Conservation (phyloP, 73 alveolate genomes). For the Paramecium pentaurelia region DNA sequence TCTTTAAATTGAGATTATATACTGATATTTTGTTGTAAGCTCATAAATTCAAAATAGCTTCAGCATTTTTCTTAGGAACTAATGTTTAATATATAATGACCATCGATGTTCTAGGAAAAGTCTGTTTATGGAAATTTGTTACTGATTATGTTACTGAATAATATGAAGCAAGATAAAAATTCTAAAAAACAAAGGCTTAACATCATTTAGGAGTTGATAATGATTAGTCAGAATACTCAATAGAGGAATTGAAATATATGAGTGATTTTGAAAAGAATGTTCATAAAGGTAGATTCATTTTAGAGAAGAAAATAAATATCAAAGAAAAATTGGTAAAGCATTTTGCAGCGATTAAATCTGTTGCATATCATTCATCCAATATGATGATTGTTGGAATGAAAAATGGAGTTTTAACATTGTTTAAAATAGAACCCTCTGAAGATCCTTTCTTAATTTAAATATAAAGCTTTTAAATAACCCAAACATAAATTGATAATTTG, state of each 20-base stretch:
- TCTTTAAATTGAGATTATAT: conserved; percentile 82
- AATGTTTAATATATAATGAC: conserved; percentile 71
- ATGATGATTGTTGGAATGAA: conserved; percentile 82
- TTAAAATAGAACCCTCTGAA: conserved; percentile 65
- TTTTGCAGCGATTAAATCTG: conserved; percentile 69
- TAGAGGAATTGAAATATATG: conserved; percentile 38
- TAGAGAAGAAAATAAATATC: conserved; percentile 88
- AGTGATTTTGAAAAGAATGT: conserved; percentile 36
- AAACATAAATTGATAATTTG: conserved; percentile 76
- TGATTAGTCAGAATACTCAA: conserved; percentile 23
- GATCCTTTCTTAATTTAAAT: conserved; percentile 69
- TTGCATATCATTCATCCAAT: conserved; percentile 71
- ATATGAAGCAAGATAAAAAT: neutral
- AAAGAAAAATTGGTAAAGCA: conserved; percentile 54
- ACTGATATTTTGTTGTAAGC: conserved; percentile 89
- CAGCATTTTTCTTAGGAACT: conserved; percentile 74
- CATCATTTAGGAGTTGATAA: conserved; percentile 53
- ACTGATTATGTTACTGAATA: conserved; percentile 68
- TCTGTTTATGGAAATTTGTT: conserved; percentile 92
- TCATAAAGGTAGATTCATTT: conserved; percentile 65
- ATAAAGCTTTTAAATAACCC: conserved; percentile 84
- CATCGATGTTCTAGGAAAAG: conserved; percentile 82
- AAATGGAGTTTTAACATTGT: conserved; percentile 85
- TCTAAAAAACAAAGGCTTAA: neutral
- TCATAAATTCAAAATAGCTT: conserved; percentile 81